Evolutionary conservation across 306 rosid genomes (phyloP).

Genomic region (Prunus davidiana): DNA sequence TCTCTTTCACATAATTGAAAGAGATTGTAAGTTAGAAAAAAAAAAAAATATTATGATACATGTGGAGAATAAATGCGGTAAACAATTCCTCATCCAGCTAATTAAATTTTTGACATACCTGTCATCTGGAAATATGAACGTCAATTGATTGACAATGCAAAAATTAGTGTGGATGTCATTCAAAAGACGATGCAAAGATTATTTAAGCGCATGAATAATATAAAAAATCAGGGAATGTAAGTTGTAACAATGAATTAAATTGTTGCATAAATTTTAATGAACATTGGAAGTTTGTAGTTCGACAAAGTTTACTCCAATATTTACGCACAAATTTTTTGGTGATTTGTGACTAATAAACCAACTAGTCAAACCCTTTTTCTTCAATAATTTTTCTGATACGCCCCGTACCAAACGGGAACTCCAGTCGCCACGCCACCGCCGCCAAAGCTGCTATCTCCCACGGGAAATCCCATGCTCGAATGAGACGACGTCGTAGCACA

Average conservation of each 20-base stretch:
- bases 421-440: constrained; percentile 42
- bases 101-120: too few relatives aligned
- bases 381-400: constrained; percentile 6
- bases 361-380: background rate
- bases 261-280: background rate
- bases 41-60: too few relatives aligned
- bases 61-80: too few relatives aligned
- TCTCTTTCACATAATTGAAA: too few relatives aligned
- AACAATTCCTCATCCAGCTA: too few relatives aligned
- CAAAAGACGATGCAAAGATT: too few relatives aligned
- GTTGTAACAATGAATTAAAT: background rate
- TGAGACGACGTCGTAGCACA: background rate
- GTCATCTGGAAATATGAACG: too few relatives aligned
- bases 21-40: too few relatives aligned
- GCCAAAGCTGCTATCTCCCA: background rate
- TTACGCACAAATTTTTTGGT: background rate
- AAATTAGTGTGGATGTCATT: too few relatives aligned
- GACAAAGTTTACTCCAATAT: background rate
- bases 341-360: background rate
- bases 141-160: too few relatives aligned
- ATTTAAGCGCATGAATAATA: too few relatives aligned
- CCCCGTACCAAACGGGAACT: constrained; percentile 52
- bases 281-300: background rate
- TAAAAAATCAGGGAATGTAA: background rate
- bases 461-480: constrained; percentile 3